Evolutionary conservation across 495 filamentous ascomycete species (phyloP).

Genomic region (Hyaloscypha finlandica): DNA sequence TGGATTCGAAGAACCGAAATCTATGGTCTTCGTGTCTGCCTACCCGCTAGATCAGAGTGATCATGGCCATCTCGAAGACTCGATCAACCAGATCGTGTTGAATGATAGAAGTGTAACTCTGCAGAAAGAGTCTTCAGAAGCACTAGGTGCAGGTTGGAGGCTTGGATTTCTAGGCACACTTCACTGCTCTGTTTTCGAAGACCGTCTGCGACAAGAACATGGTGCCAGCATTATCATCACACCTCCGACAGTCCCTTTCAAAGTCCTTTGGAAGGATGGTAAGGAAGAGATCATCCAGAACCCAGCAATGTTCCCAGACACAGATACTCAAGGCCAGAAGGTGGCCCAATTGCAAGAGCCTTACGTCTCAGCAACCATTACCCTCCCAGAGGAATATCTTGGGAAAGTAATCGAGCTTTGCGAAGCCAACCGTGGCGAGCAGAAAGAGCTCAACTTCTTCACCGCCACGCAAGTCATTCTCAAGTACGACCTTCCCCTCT

Average conservation of each 20-base stretch:
- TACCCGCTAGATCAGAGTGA: constrained; percentile 90
- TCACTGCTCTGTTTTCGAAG: constrained; percentile 97
- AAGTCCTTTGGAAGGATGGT: constrained; percentile 75
- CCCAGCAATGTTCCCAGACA: constrained; percentile 82
- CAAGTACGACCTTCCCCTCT: constrained; percentile 85
- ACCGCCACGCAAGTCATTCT: constrained; percentile 93
- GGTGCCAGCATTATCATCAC: constrained; percentile 96
- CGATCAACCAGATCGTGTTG: constrained; percentile 88
- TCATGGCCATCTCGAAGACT: constrained; percentile 87
- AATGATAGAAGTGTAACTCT: constrained; percentile 95
- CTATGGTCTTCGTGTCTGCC: constrained; percentile 98
- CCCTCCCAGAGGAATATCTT: constrained; percentile 89
- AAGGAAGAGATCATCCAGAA: constrained; percentile 75
- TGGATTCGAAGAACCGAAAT: constrained; percentile 96
- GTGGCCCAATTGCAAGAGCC: constrained; percentile 78
- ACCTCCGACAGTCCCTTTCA: constrained; percentile 90
- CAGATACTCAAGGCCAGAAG: constrained; percentile 57
- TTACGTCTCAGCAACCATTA: constrained; percentile 83
- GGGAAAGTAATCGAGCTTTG: constrained; percentile 95
- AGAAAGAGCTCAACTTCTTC: constrained; percentile 86
- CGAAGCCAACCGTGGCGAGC: constrained; percentile 83
- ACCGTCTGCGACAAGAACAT: constrained; percentile 92
- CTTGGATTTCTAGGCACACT: constrained; percentile 94
- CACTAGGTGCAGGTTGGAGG: constrained; percentile 90
- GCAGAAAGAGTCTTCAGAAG: constrained; percentile 90